Evolutionary conservation across 2,329 filamentous ascomycete genomes (phyloP).

Genomic region (Fonsecaea multimorphosa): DNA sequence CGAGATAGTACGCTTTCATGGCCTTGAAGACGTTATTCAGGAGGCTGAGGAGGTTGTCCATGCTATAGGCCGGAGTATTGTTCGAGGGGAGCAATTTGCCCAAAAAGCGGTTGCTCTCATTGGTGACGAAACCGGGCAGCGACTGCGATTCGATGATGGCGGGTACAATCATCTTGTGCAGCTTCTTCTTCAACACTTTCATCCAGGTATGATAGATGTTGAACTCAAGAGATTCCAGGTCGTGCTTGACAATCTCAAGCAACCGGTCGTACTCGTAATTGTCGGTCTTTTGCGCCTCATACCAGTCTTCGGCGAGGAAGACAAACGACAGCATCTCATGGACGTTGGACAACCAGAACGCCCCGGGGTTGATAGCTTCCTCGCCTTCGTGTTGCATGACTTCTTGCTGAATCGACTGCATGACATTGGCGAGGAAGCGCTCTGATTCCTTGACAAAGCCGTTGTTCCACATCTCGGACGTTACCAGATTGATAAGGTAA

Average conservation of each 20-base stretch:
- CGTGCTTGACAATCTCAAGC: constrained; percentile 98
- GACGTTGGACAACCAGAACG: constrained; percentile 99
- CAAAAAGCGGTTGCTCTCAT: constrained; percentile 96
- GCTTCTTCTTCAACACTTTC: constrained; percentile 99
- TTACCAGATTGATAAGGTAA: constrained; percentile 98
- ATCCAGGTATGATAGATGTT: constrained; percentile 99
- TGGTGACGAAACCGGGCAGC: constrained; percentile 96
- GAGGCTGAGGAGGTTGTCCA: constrained; percentile 96
- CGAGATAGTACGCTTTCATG: constrained; percentile 98
- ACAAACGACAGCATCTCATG: constrained; percentile 99
- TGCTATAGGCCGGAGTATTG: constrained; percentile 94
- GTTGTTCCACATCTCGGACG: constrained; percentile 99
- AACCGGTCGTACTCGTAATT: constrained; percentile 99
- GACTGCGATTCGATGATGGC: constrained; percentile 99
- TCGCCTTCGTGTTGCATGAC: constrained; percentile 99
- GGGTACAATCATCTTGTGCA: constrained; percentile 99
- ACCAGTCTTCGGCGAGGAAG: constrained; percentile 99
- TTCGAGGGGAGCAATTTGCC: constrained; percentile 93
- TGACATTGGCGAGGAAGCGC: constrained; percentile 97
- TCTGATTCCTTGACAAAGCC: constrained; percentile 99
- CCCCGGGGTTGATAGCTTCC: constrained; percentile 93
- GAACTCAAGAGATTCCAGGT: constrained; percentile 96
- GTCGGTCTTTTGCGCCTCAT: constrained; percentile 98
- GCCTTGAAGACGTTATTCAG: constrained; percentile 97
- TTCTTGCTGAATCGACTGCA: constrained; percentile 99